Evolutionary conservation across 2,329 filamentous ascomycete genomes (phyloP).

Genomic region (Talaromyces verruculosus): DNA sequence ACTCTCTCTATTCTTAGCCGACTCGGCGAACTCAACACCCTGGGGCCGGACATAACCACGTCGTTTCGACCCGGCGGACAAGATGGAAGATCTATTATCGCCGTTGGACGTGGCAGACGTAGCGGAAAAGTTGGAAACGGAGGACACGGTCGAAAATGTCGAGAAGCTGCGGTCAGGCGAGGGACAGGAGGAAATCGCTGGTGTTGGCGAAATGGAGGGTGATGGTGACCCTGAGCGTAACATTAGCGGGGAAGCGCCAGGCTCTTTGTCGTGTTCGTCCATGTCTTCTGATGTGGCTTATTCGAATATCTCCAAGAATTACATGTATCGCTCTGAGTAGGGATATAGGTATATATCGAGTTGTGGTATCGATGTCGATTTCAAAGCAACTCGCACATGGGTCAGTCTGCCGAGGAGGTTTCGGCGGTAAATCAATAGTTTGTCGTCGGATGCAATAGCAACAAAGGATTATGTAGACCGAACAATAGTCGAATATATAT

Average conservation of each 20-base stretch:
- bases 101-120: constrained; percentile 34
- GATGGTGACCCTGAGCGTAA: constrained; percentile 41
- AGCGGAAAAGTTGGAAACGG: constrained; percentile 45
- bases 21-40: constrained; percentile 84
- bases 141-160: constrained; percentile 47
- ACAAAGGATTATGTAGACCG: neutral
- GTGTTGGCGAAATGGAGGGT: constrained; percentile 43
- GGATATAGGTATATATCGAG: neutral
- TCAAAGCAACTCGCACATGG: constrained; percentile 12
- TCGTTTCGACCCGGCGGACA: constrained; percentile 52
- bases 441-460: neutral
- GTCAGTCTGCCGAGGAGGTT: constrained; percentile 10
- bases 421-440: constrained; percentile 3
- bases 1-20: constrained; percentile 85
- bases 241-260: constrained; percentile 24
- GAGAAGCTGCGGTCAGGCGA: constrained; percentile 49
- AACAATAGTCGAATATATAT: neutral
- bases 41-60: constrained; percentile 86
- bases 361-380: neutral
- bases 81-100: constrained; percentile 43
- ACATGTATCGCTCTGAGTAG: neutral
- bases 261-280: constrained; percentile 23
- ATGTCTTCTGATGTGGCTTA: neutral
- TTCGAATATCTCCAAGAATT: neutral
- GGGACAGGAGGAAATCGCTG: constrained; percentile 46